Evolutionary conservation across 2,329 filamentous ascomycete species (phyloP).

Genomic region (Monilinia polystroma): DNA sequence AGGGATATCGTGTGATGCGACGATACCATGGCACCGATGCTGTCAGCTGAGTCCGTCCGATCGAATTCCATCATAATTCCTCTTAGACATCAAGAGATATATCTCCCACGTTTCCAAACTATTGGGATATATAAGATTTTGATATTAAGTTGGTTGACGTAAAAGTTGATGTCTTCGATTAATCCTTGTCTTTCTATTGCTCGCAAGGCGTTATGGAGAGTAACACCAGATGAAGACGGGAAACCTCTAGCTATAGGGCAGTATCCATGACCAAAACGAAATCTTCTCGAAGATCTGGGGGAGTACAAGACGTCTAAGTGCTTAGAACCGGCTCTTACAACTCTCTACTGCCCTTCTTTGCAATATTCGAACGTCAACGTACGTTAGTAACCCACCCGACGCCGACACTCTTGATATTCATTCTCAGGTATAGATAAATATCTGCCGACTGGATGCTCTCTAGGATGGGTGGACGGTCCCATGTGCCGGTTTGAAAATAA

Average conservation of each 20-base stretch:
- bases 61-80: neutral
- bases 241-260: neutral
- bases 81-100: neutral
- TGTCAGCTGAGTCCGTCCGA: slow-evolving; percentile 3
- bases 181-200: neutral
- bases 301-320: too few species aligned
- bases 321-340: too few species aligned
- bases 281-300: neutral
- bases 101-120: neutral
- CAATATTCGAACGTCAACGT: too few species aligned
- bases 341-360: too few species aligned
- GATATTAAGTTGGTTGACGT: neutral
- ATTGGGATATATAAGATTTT: neutral
- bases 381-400: too few species aligned
- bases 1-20: neutral
- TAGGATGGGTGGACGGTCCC: too few species aligned
- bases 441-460: too few species aligned
- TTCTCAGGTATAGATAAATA: too few species aligned
- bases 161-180: neutral
- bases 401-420: too few species aligned
- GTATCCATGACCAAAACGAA: neutral
- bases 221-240: neutral
- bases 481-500: too few species aligned
- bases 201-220: neutral
- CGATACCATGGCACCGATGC: neutral